Evolutionary conservation across 2,329 filamentous ascomycete genomes (phyloP), one percentile per base, ranked within the genome.

Genomic region (Beauveria sp.): DNA sequence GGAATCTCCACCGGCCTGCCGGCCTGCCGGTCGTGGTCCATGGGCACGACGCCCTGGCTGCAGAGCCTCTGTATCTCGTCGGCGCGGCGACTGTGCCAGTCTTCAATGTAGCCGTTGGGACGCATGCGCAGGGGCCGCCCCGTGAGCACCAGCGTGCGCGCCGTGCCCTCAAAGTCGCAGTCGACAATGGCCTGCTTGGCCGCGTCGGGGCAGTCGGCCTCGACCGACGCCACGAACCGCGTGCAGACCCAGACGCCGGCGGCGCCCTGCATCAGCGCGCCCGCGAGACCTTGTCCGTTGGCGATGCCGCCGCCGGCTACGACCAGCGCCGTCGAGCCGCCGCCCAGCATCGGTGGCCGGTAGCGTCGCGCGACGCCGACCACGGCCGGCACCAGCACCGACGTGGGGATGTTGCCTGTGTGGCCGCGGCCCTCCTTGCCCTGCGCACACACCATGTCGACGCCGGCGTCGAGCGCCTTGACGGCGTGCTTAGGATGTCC

Each of bases 371-470:
- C 92, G 0, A 96, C 88, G 73, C 96, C 92, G 54, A 91, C 91
- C 2, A 96, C 89, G 1, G 90, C 85, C 0, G 93, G 93, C 58
- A 97, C 87, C 43, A 98, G 81, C 60, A 98, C 88, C n/a, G 86
- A 89, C 69, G 87, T 93, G 1, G 91, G 87, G 48, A 96, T 86
- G 64, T 95, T 88, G 28, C 93, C 93, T 1, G 93, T 97, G 76
- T 98, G 93, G 0, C 93, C 93, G n/a, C 93, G 93, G 1, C 93
- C 93, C 74, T 98, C 93, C 55, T 91, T 91, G 54, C 93, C 93
- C 77, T 97, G 93, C 2, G 93, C 88, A 73, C 92, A 96, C 5
- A 98, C 83, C 66, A 97, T 88, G 75, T 98, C 93, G 9, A 96
- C 91, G 50, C 93, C 93, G 0, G 88, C 84, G 57, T 91, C 85